Evolutionary conservation across 2,329 filamentous ascomycete genomes (phyloP).

Genomic region (Rutstroemia sp.): DNA sequence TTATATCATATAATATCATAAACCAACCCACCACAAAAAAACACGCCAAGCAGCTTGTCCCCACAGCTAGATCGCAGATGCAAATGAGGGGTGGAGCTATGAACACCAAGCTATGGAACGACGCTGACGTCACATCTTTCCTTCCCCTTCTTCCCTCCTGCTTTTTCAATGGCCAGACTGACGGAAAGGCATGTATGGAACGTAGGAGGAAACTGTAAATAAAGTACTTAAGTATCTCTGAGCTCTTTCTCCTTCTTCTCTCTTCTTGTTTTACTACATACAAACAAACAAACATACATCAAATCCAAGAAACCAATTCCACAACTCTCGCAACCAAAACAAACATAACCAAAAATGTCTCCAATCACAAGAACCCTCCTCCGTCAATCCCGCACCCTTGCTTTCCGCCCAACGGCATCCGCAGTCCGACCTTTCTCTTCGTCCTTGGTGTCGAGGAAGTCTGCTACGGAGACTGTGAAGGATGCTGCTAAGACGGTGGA

Average conservation of each 20-base stretch:
- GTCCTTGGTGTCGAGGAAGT: background rate
- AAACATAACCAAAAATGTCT: conserved; percentile 1
- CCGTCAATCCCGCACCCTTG: background rate
- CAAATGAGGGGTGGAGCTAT: too few relatives aligned
- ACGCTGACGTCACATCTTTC: too few relatives aligned
- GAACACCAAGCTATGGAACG: too few relatives aligned
- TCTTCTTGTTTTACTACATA: background rate
- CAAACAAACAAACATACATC: background rate
- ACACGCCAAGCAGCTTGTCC: too few relatives aligned
- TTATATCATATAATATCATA: too few relatives aligned
- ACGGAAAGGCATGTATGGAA: background rate
- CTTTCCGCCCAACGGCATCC: background rate
- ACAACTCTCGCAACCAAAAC: background rate
- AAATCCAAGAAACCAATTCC: background rate
- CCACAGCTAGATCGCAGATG: too few relatives aligned
- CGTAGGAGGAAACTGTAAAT: background rate
- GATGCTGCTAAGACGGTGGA: conserved; percentile 53
- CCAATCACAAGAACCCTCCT: background rate
- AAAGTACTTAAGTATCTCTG: background rate
- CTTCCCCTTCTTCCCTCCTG: too few relatives aligned
- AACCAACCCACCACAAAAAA: too few relatives aligned
- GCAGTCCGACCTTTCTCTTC: background rate
- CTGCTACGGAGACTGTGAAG: conserved; percentile 31
- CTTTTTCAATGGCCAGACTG: background rate
- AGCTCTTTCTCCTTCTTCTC: background rate